These are phyloP conservation scores for Thermomyces lanuginosus DNA, from an alignment of 2,329 filamentous ascomycete species.

Conservation along the genomic window DNA sequence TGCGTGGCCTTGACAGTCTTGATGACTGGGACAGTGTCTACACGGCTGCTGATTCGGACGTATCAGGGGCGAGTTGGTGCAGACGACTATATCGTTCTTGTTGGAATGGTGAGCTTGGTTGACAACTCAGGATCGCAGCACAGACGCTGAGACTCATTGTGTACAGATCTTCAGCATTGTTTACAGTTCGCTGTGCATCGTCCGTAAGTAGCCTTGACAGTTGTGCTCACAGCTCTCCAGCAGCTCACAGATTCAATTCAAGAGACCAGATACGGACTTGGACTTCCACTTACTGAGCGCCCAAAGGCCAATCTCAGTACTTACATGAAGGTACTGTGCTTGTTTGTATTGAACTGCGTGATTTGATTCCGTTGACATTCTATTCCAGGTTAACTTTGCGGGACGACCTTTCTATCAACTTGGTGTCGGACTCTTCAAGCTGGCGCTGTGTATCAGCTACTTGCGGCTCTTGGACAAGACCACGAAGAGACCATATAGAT, in stretches of 20 bases:
- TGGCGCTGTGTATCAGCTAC: slow-evolving; percentile 38
- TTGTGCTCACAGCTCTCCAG: too few relatives aligned
- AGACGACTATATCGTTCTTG: slow-evolving; percentile 32
- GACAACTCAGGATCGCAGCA: slow-evolving; percentile 8
- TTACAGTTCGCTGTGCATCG: slow-evolving; percentile 36
- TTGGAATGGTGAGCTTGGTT: slow-evolving; percentile 16
- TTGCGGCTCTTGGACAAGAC: slow-evolving; percentile 36
- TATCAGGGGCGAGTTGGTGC: slow-evolving; percentile 29
- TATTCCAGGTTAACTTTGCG: slow-evolving; percentile 32
- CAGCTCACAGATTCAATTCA: slow-evolving; percentile 5
- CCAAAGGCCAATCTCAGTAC: slow-evolving; percentile 29
- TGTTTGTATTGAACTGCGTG: neutral
- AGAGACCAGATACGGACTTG: slow-evolving; percentile 40
- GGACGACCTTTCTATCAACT: slow-evolving; percentile 40
- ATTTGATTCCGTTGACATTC: too few relatives aligned
- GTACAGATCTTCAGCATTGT: slow-evolving; percentile 30
- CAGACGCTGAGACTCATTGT: slow-evolving; percentile 4
- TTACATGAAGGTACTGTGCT: slow-evolving; percentile 27
- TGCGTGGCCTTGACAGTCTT: slow-evolving; percentile 31
- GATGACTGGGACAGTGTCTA: slow-evolving; percentile 26
- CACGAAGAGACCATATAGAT: slow-evolving; percentile 29
- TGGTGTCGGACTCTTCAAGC: slow-evolving; percentile 42
- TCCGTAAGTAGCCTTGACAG: slow-evolving; percentile 22
- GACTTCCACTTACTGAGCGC: slow-evolving; percentile 30
- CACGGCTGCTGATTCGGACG: slow-evolving; percentile 29